phyloP scores from a whole-genome alignment of 352 stramenopile genomes.

The Globisporangium echinulatum region DNA sequence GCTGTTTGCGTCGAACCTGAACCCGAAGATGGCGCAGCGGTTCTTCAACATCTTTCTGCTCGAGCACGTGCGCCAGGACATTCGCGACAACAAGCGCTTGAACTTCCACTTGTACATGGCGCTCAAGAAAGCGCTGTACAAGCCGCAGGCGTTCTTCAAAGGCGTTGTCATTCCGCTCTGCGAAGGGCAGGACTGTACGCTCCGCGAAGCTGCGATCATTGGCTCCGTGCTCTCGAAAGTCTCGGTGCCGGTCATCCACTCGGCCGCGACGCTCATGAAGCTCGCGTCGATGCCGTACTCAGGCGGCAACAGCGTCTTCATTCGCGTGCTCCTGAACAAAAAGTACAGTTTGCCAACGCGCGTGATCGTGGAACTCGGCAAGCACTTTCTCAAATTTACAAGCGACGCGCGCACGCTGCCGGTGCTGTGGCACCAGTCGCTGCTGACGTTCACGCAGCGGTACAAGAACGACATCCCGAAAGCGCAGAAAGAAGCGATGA shows the following conservation, averaged over 20 bases:
- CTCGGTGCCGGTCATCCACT: constrained; percentile 98
- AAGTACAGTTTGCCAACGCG: constrained; percentile 98
- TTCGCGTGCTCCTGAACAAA: constrained; percentile 98
- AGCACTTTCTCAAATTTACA: constrained; percentile 95
- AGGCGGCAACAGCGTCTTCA: constrained; percentile 97
- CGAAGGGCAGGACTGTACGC: constrained; percentile 92
- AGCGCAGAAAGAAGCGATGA: constrained; percentile 93
- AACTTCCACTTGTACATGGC: constrained; percentile 99
- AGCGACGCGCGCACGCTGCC: constrained; percentile 85
- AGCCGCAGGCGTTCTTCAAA: constrained; percentile 99
- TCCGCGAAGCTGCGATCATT: constrained; percentile 97
- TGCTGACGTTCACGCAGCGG: constrained; percentile 96
- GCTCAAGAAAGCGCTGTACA: constrained; percentile 99
- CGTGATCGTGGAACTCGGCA: constrained; percentile 94
- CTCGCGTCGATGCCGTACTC: constrained; percentile 95
- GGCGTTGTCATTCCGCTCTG: constrained; percentile 98
- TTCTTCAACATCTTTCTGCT: constrained; percentile 99
- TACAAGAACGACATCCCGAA: constrained; percentile 98
- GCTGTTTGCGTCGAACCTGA: constrained; percentile 99
- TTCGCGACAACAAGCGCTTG: constrained; percentile 95
- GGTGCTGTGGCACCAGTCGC: constrained; percentile 98
- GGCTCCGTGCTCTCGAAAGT: constrained; percentile 96
- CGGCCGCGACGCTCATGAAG: constrained; percentile 98
- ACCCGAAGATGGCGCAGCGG: constrained; percentile 98
- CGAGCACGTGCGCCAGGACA: constrained; percentile 95